A percentile compares a stretch with the other conserved stretches of the same genome.
phyloP scores from a whole-genome alignment of 2,329 filamentous ascomycete genomes.

The Pseudogymnoascus sp. region DNA sequence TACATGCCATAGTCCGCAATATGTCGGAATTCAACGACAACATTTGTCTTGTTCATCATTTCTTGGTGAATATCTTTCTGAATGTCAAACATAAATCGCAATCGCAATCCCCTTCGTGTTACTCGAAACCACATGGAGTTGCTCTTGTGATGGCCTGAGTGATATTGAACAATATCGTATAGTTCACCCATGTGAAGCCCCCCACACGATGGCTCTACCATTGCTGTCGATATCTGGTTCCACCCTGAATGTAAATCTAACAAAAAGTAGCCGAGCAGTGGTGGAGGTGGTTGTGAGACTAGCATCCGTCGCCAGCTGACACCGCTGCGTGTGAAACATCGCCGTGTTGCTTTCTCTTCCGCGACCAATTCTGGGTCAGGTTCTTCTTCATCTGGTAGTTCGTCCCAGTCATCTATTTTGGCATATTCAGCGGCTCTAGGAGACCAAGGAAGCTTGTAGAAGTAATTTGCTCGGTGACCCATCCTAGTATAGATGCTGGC shows the following conservation, averaged over 20 bases:
- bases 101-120: not conserved
- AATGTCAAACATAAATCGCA: not conserved
- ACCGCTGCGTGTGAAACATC: slow-evolving; percentile 1
- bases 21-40: not conserved
- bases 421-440: not conserved
- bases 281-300: slow-evolving; percentile 7
- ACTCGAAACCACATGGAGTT: not conserved
- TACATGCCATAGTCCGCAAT: not conserved
- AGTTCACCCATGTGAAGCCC: not conserved
- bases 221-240: not conserved
- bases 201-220: not conserved
- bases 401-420: not conserved
- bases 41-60: not conserved
- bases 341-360: not conserved
- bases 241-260: not conserved
- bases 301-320: slow-evolving; percentile 7
- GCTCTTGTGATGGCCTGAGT: not conserved
- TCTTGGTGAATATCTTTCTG: not conserved
- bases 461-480: not conserved
- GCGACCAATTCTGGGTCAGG: not conserved
- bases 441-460: not conserved
- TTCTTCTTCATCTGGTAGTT: not conserved
- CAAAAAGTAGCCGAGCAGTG: not conserved
- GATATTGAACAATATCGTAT: not conserved
- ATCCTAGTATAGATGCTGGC: not conserved